Evolutionary conservation across 768 basidiomycete genomes (phyloP).

Genomic region (Russula olivacea): DNA sequence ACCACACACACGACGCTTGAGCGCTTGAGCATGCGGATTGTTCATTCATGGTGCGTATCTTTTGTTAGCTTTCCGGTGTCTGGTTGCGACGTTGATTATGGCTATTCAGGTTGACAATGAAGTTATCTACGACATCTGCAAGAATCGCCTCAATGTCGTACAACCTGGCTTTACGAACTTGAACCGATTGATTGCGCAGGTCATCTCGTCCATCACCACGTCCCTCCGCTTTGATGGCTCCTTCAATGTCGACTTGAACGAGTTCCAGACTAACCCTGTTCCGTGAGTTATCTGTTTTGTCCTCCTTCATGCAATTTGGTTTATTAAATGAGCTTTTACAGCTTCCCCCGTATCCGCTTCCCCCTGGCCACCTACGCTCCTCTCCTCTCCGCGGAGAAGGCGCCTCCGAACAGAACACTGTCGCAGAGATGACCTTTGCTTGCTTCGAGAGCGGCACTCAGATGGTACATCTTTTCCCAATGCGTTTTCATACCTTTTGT

Average conservation of each 20-base stretch:
- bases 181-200: slow-evolving; percentile 95
- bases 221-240: slow-evolving; percentile 97
- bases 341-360: slow-evolving; percentile 98
- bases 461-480: no score
- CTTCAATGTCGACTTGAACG: slow-evolving; percentile 93
- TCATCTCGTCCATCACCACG: slow-evolving; percentile 96
- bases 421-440: no score
- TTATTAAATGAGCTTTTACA: slow-evolving; percentile 29
- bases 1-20: slow-evolving; percentile 97
- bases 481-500: no score
- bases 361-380: slow-evolving; percentile 95
- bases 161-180: slow-evolving; percentile 90
- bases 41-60: slow-evolving; percentile 82
- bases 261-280: slow-evolving; percentile 98
- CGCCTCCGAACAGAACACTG: no score
- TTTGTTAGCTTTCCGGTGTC: not conserved
- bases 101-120: slow-evolving; percentile 84
- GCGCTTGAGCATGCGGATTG: slow-evolving; percentile 99
- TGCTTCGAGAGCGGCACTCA: no score
- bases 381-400: slow-evolving; percentile 65
- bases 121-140: slow-evolving; percentile 99
- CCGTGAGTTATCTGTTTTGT: slow-evolving; percentile 54
- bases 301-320: not conserved
- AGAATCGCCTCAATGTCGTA: slow-evolving; percentile 80
- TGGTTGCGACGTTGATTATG: not conserved